These are phyloP conservation scores for Exophiala calicioides DNA, from an alignment of 2,329 filamentous ascomycete species.

Conservation along the genomic window DNA sequence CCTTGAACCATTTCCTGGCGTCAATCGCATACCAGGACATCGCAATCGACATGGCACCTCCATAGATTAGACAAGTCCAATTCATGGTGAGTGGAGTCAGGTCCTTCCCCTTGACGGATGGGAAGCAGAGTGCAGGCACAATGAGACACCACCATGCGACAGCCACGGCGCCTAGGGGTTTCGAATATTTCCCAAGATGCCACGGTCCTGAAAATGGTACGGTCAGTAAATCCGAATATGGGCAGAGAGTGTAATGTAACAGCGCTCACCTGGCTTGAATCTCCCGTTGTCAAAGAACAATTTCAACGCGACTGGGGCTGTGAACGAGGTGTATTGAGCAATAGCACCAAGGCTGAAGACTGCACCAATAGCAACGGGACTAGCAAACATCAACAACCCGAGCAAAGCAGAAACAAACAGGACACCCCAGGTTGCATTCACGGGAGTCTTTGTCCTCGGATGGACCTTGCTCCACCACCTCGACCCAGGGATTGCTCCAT, in stretches of 20 bases:
- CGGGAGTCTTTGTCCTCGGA: conserved; percentile 34
- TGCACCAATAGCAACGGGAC: conserved; percentile 36
- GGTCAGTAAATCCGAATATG: conserved; percentile 2
- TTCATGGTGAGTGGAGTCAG: conserved; percentile 36
- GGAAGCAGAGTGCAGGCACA: conserved; percentile 36
- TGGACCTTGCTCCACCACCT: conserved; percentile 35
- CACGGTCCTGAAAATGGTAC: conserved; percentile 30
- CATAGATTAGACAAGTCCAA: conserved; percentile 37
- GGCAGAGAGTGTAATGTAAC: neutral
- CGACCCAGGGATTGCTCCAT: conserved; percentile 34
- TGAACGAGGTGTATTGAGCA: conserved; percentile 34
- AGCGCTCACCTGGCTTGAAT: conserved; percentile 31
- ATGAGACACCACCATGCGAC: conserved; percentile 36
- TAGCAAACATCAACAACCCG: conserved; percentile 34
- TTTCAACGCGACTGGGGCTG: conserved; percentile 34
- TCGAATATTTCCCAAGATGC: conserved; percentile 36
- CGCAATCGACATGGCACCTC: conserved; percentile 35
- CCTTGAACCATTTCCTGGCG: conserved; percentile 39
- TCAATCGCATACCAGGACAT: conserved; percentile 34
- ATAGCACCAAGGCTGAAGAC: conserved; percentile 37
- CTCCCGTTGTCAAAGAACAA: conserved; percentile 33
- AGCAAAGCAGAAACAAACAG: conserved; percentile 33
- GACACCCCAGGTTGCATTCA: conserved; percentile 36
- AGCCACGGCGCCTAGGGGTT: conserved; percentile 34
- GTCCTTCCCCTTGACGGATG: conserved; percentile 33